Conservation (phyloP, 352 stramenopile genomes). For the Ophiocytium majus region DNA sequence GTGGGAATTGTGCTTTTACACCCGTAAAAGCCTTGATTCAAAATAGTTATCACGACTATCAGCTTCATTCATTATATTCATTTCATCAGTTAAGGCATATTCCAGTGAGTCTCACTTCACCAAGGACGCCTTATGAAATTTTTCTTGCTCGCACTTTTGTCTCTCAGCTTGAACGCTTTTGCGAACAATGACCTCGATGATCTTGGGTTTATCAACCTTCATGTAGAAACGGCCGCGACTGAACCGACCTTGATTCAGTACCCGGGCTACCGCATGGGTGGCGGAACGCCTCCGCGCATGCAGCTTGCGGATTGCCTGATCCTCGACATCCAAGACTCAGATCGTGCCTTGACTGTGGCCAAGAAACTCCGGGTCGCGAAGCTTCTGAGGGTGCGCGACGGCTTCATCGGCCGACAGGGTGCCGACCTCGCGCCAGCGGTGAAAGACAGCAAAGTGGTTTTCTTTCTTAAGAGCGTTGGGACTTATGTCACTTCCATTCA, state of each 20-base stretch:
- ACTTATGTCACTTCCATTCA: background rate
- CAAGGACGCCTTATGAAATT: no score
- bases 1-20: background rate
- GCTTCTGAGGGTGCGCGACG: background rate
- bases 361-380: background rate
- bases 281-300: conserved; percentile 7
- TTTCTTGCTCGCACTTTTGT: conserved; percentile 11
- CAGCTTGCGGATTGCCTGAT: background rate
- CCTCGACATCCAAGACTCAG: background rate
- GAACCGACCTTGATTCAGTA: background rate
- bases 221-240: background rate
- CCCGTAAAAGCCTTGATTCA: no score
- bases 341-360: background rate
- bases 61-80: no score
- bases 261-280: background rate
- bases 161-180: background rate
- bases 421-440: background rate
- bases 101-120: no score
- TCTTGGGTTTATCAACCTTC: background rate
- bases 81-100: no score
- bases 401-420: background rate
- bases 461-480: background rate
- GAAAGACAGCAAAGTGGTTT: conserved; percentile 4
- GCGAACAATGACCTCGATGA: conserved; percentile 2
- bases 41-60: no score